phyloP scores from a whole-genome alignment of 495 filamentous ascomycete genomes.

The Choiromyces venosus region DNA sequence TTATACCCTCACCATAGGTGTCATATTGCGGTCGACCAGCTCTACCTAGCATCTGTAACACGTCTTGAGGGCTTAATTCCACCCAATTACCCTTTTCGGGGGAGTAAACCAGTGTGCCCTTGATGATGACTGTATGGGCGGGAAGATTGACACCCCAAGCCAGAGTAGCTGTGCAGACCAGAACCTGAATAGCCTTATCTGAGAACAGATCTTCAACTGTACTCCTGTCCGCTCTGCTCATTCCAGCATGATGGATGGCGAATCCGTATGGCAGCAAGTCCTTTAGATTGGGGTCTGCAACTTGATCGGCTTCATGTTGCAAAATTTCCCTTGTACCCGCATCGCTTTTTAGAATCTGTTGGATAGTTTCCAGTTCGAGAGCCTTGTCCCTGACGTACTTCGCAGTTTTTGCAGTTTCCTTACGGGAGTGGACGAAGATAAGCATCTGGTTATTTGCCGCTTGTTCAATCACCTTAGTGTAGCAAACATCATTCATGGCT shows the following conservation, averaged over 20 bases:
- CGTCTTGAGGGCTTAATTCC: slow-evolving; percentile 93
- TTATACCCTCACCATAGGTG: slow-evolving; percentile 96
- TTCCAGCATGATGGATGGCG: slow-evolving; percentile 95
- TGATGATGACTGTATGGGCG: slow-evolving; percentile 93
- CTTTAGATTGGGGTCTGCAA: slow-evolving; percentile 82
- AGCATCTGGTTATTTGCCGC: slow-evolving; percentile 94
- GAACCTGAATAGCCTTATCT: slow-evolving; percentile 83
- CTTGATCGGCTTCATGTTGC: slow-evolving; percentile 73
- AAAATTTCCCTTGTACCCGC: slow-evolving; percentile 85
- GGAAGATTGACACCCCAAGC: slow-evolving; percentile 96
- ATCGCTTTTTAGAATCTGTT: slow-evolving; percentile 89
- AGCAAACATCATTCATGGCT: slow-evolving; percentile 98
- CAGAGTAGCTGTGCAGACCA: slow-evolving; percentile 93
- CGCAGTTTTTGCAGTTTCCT: slow-evolving; percentile 96
- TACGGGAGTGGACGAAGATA: slow-evolving; percentile 95
- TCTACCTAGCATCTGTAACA: slow-evolving; percentile 96
- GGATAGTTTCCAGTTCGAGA: slow-evolving; percentile 90
- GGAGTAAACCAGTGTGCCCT: slow-evolving; percentile 95
- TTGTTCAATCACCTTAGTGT: slow-evolving; percentile 95
- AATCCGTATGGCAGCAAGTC: slow-evolving; percentile 94
- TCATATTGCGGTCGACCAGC: slow-evolving; percentile 95
- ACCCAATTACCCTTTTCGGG: slow-evolving; percentile 99
- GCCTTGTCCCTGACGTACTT: slow-evolving; percentile 95
- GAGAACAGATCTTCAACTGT: slow-evolving; percentile 93
- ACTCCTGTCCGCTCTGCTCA: slow-evolving; percentile 86